Percentiles rank a stretch among this genome's conserved stretches.
These are phyloP conservation scores for Samsoniella hepiali DNA, from an alignment of 2,329 filamentous ascomycete genomes.

Conservation along the genomic window DNA sequence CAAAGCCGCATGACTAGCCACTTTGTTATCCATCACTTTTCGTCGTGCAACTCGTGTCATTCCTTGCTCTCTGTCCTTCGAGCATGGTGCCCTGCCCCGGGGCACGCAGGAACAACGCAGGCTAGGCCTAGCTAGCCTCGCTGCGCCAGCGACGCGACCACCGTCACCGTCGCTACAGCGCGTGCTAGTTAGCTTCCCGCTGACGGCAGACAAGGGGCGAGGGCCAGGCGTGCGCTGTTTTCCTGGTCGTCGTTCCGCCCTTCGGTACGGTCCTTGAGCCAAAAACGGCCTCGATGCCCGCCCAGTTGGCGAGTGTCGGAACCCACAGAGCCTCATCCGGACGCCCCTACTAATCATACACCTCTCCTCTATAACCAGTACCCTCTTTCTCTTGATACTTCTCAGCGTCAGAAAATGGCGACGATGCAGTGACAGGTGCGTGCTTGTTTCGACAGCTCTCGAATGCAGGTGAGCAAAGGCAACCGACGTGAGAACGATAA, in stretches of 20 bases:
- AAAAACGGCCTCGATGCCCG: constrained; percentile 12
- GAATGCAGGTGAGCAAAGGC: background rate
- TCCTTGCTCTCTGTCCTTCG: background rate
- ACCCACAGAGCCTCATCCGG: constrained; percentile 14
- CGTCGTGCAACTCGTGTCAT: background rate
- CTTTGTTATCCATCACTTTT: background rate
- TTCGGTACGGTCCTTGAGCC: constrained; percentile 13
- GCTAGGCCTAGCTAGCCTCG: constrained; percentile 3
- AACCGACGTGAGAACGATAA: background rate
- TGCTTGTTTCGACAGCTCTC: background rate
- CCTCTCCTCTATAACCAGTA: background rate
- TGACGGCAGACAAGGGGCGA: background rate
- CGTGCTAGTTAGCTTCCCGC: background rate
- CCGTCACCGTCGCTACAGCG: constrained; percentile 10
- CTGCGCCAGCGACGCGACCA: background rate
- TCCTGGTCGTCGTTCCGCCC: background rate
- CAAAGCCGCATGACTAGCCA: background rate
- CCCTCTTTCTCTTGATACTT: background rate
- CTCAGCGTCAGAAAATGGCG: background rate
- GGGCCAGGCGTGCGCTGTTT: background rate
- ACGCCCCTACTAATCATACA: background rate
- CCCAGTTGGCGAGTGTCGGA: constrained; percentile 8
- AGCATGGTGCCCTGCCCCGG: background rate
- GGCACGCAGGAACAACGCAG: constrained; percentile 5
- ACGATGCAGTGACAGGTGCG: background rate